Evolutionary conservation across 2,329 filamentous ascomycete genomes (phyloP).

Genomic region (Fragosphaeria purpurea): DNA sequence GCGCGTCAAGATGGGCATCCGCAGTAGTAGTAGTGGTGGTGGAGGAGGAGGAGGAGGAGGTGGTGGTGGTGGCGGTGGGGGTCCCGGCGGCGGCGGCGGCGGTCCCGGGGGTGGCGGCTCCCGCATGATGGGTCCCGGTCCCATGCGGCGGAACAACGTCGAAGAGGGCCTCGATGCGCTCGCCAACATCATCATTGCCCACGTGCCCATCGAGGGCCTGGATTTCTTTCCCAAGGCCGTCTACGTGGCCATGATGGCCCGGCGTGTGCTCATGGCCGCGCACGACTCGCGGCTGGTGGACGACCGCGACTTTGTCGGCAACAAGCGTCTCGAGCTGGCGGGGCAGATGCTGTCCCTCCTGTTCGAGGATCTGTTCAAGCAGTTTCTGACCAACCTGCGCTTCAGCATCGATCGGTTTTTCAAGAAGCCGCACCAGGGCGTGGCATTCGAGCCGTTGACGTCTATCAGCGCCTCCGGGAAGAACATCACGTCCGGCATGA

Average conservation of each 20-base stretch:
- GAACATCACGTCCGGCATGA: slow-evolving; percentile 85
- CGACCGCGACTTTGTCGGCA: slow-evolving; percentile 94
- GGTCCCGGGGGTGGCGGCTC: slow-evolving; percentile 21
- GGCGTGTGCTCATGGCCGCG: slow-evolving; percentile 89
- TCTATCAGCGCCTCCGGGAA: slow-evolving; percentile 78
- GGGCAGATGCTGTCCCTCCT: slow-evolving; percentile 87
- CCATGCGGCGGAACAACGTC: slow-evolving; percentile 64
- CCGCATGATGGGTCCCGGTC: slow-evolving; percentile 37
- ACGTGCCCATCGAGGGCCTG: slow-evolving; percentile 81
- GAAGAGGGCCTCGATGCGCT: slow-evolving; percentile 90
- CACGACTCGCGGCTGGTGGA: slow-evolving; percentile 85
- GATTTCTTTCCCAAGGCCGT: slow-evolving; percentile 97
- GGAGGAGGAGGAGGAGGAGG: slow-evolving; percentile 2
- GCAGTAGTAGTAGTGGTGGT: slow-evolving; percentile 28
- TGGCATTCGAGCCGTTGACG: slow-evolving; percentile 76
- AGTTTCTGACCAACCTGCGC: slow-evolving; percentile 81
- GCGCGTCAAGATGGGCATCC: slow-evolving; percentile 77
- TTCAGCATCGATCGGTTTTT: slow-evolving; percentile 90
- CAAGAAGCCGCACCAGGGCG: slow-evolving; percentile 83
- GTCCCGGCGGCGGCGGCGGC: background rate
- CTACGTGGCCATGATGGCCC: slow-evolving; percentile 94
- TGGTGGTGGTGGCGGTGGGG: background rate
- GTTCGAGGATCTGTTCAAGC: slow-evolving; percentile 97
- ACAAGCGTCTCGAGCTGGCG: slow-evolving; percentile 90
- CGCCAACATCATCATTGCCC: slow-evolving; percentile 85